phyloP scores from a whole-genome alignment of 2,329 filamentous ascomycete species.

The Nothophaeocryptopus gaeumannii region DNA sequence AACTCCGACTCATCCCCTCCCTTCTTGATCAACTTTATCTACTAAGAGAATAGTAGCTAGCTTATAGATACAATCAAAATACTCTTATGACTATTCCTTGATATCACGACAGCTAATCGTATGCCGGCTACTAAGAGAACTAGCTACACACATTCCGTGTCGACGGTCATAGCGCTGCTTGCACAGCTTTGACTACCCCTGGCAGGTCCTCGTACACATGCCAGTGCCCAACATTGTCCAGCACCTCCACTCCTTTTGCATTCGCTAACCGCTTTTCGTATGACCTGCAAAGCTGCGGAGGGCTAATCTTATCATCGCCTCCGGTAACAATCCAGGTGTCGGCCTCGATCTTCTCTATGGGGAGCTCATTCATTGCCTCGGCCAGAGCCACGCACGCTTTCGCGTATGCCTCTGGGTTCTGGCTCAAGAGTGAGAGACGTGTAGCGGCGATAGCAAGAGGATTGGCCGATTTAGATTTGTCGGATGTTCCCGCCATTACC shows the following conservation, averaged over 20 bases:
- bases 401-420: constrained; percentile 55
- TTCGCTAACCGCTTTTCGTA: constrained; percentile 33
- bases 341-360: constrained; percentile 33
- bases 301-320: constrained; percentile 45
- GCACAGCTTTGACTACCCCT: constrained; percentile 35
- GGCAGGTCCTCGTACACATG: constrained; percentile 49
- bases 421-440: constrained; percentile 45
- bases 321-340: constrained; percentile 45
- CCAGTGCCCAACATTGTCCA: constrained; percentile 51
- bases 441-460: constrained; percentile 44
- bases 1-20: too few relatives aligned
- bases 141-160: too few relatives aligned
- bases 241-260: constrained; percentile 31
- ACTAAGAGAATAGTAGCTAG: too few relatives aligned
- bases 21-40: too few relatives aligned
- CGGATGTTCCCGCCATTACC: constrained; percentile 38
- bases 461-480: constrained; percentile 37
- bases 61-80: too few relatives aligned
- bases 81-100: too few relatives aligned
- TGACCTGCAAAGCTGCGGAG: constrained; percentile 37
- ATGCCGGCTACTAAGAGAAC: too few relatives aligned
- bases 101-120: too few relatives aligned
- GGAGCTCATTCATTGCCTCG: constrained; percentile 35
- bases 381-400: constrained; percentile 54
- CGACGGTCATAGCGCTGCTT: too few relatives aligned